phyloP scores from a whole-genome alignment of 2,329 filamentous ascomycete species.

The Aspergillus uvarum region DNA sequence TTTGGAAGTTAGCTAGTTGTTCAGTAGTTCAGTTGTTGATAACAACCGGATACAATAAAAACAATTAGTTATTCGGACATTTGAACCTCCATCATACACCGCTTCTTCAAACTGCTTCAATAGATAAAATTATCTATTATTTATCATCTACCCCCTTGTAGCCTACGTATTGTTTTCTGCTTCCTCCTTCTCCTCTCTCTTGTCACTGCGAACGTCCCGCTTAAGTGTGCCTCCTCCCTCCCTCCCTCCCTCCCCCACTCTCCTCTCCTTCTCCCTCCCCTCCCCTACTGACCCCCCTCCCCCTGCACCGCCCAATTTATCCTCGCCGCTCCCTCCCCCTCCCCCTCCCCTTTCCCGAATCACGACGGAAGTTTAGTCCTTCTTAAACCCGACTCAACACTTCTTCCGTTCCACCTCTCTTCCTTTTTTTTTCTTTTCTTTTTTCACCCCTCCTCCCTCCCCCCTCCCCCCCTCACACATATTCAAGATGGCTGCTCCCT shows the following conservation, averaged over 20 bases:
- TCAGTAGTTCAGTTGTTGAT: too few species aligned
- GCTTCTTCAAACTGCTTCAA: too few species aligned
- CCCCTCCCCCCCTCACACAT: conserved; percentile 5
- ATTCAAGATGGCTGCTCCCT: conserved; percentile 48
- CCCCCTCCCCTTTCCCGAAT: conserved; percentile 3
- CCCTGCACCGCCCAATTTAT: conserved; percentile 21
- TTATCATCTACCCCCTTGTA: background rate
- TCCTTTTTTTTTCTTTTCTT: conserved; percentile 7
- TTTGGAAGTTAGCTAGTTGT: too few species aligned
- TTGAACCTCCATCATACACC: too few species aligned
- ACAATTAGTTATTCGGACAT: too few species aligned
- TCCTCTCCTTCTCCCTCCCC: conserved; percentile 19
- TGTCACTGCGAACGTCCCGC: background rate
- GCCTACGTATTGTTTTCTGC: background rate
- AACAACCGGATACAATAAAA: too few species aligned
- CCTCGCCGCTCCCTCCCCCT: conserved; percentile 1
- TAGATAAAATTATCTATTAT: background rate
- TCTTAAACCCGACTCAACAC: conserved; percentile 2
- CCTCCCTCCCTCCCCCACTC: conserved; percentile 21
- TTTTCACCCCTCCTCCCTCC: background rate
- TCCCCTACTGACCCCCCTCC: too few species aligned
- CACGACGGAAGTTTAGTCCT: conserved; percentile 6
- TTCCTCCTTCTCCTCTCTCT: conserved; percentile 1
- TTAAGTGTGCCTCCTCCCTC: conserved; percentile 18
- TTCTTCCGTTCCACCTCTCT: conserved; percentile 8